Conservation (phyloP, 306 rosid genomes). For the Dryas alaskensis region DNA sequence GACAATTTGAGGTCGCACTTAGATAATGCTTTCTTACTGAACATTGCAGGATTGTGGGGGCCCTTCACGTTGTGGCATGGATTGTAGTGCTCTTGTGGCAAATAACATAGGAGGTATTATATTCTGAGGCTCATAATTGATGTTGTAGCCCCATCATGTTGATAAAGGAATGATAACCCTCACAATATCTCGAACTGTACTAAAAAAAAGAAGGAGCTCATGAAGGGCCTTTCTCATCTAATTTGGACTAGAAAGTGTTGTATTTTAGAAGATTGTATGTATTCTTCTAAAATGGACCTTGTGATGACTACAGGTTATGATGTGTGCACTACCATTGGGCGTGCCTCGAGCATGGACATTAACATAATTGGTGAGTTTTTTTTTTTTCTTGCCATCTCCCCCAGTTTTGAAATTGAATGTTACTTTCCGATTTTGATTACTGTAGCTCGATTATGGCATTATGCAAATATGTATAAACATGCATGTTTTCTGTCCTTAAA, state of each 20-base stretch:
- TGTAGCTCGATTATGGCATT: conserved; percentile 23
- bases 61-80: conserved; percentile 75
- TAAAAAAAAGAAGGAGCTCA: background rate
- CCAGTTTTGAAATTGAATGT: conserved; percentile 14
- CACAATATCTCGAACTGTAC: background rate
- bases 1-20: background rate
- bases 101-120: conserved; percentile 58
- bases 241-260: background rate
- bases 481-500: conserved; percentile 6
- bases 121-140: conserved; percentile 6
- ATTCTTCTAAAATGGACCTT: conserved; percentile 32
- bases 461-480: background rate
- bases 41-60: conserved; percentile 81
- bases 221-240: conserved; percentile 2
- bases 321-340: conserved; percentile 73
- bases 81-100: conserved; percentile 76
- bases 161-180: background rate
- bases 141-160: background rate
- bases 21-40: conserved; percentile 6
- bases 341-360: conserved; percentile 42
- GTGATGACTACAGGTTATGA: conserved; percentile 66
- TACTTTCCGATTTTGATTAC: conserved; percentile 14
- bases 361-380: conserved; percentile 59
- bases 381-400: conserved; percentile 4
- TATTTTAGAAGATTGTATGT: conserved; percentile 5